Base-by-base conservation (phyloP, 768 basidiomycete species). In the Suillus subalutaceus region DNA sequence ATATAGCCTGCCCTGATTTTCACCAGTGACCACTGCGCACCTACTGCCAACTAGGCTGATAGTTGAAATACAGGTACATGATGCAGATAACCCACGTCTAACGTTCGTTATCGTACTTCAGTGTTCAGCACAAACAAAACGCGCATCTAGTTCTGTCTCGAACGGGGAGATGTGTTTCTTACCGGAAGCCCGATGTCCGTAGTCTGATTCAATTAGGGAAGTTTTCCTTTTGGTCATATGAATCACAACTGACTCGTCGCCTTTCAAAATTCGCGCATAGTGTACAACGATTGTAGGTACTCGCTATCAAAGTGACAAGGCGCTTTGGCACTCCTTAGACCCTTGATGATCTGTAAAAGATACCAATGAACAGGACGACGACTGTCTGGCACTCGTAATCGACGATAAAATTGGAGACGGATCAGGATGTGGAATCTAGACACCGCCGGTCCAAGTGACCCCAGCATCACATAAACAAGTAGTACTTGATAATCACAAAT, bases 401-500 rank as follows among this genome's bases (percentile, higher is more conserved):
- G 10, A 20, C 18, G 8, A 55, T 55, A 12, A 20, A 2, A 35
- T 56, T 3, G 8, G 20, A 12, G 18, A 55, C 52, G 20, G 16
- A 10, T 55, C 15, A 55, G 10, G 32, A 35, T 12, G 8, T 56
- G 3, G 15, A 52, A 15, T 52, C 13, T 26, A 5, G 16, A 30
- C 30, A 26, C 26, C 15, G 16, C 16, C 15, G 7, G 52, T 56
- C 32, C 55, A 37, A 63, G 38, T 38, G 43, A 55, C 23, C 60
- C 0, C 35, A 63, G 20, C 16, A 72, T 75, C 68, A 77, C 60
- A 67, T 63, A 57, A 71, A 76, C 61, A 71, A 71, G 43, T 61
- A 63, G 35, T 74, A 68, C 63, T 75, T 77, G 67, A 78, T 64
- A 66, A 79, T 68, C 9, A 70, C 63, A 41, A 77, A 68, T 3